Conservation (phyloP, 371 early-diverging fungal species). For the Rhizopus microsporus region DNA sequence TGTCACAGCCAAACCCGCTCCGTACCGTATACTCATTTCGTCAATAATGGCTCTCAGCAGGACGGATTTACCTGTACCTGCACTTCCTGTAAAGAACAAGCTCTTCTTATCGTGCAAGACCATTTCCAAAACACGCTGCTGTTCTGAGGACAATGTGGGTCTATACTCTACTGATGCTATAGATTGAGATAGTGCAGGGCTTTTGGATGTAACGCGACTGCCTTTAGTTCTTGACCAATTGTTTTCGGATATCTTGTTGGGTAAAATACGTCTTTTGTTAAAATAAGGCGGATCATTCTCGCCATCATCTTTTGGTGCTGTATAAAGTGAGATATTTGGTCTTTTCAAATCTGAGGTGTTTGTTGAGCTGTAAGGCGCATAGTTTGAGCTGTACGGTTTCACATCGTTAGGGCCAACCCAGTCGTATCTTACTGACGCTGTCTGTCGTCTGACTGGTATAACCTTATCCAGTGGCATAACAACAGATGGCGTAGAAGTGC, state of each 20-base stretch:
- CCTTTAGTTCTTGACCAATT: neutral
- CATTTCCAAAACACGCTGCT: slow-evolving; percentile 21
- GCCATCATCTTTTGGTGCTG: neutral
- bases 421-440: neutral
- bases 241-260: neutral
- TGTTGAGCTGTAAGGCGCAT: neutral
- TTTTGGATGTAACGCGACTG: neutral
- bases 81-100: slow-evolving; percentile 51
- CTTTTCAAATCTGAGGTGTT: neutral
- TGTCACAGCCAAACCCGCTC: slow-evolving; percentile 68
- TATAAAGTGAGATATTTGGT: neutral
- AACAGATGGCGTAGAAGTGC: neutral
- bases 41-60: slow-evolving; percentile 69
- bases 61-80: slow-evolving; percentile 84
- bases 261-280: neutral
- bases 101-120: slow-evolving; percentile 16
- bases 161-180: neutral
- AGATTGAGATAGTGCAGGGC: neutral
- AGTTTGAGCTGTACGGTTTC: slow-evolving; percentile 19
- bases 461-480: neutral
- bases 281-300: neutral
- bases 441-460: neutral
- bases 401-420: slow-evolving; percentile 24
- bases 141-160: slow-evolving; percentile 22
- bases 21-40: slow-evolving; percentile 34